Base-by-base conservation (phyloP, 2,329 filamentous ascomycete genomes). In the Lachnellula hyalina region DNA sequence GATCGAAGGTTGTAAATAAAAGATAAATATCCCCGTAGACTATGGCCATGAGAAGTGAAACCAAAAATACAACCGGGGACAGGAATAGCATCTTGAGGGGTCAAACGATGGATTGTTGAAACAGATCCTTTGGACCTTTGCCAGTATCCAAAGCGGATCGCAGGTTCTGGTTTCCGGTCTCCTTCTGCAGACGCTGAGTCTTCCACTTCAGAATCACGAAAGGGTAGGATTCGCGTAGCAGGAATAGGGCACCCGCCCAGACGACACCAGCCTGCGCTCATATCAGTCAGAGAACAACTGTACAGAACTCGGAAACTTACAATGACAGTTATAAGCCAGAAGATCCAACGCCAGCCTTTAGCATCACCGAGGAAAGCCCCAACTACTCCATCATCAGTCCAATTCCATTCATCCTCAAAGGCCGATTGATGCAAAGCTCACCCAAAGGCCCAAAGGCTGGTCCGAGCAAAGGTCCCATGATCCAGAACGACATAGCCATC, bases 401-500 rank as follows among this genome's bases (percentile, higher is more conserved):
- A 21, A 19, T 5, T 44, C 9, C 9, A 21, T 44, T 19, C 9
- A 21, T 42, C 41, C 5, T 5, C 6, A 19, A 21, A n/a, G 21
- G n/a, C 19, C 12, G 41, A 44, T 23, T n/a, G 40, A 44, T 23
- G 11, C 25, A 34, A 47, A 12, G 28, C 19, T 34, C 45, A 49
- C 45, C 74, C 2, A 81, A 68, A 6, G 72, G 73, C 0, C 71
- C 75, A 47, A 74, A 40, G 6, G 53, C 66, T 38, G 73, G 73
- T 4, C 70, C 70, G 19, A 67, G 54, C 21, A 69, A 64, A 7
- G 74, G 74, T 0, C 75, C 75, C n/a, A 78, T 66, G 41, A 69
- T 68, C 54, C 74, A 79, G 7, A 64, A 70, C 1, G 76, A 74
- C 80, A 86, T 84, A 49, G 80, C 80, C 3, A 73, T 69, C 14